Base-by-base conservation (phyloP, 83 land plant genomes). In the Diphasiastrum complanatum region DNA sequence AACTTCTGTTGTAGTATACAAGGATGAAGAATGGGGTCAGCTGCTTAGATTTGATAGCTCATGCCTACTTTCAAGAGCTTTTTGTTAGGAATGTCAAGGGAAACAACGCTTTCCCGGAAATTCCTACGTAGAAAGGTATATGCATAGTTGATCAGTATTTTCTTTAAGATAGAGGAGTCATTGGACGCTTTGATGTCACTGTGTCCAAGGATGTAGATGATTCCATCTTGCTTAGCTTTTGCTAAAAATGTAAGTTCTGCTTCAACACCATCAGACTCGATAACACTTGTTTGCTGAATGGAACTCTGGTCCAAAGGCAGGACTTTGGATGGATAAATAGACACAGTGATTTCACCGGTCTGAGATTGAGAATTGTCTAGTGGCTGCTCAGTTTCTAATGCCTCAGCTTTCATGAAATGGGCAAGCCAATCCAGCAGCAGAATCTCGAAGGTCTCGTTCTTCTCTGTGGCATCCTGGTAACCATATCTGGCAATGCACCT, bases 11-110 rank as follows among this genome's bases (percentile, higher is more conserved):
- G n/a, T n/a, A n/a, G n/a, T n/a, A n/a, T n/a, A n/a, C n/a, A n/a
- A n/a, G n/a, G n/a, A n/a, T n/a, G n/a, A n/a, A n/a, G n/a, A n/a
- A n/a, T n/a, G n/a, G n/a, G n/a, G n/a, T n/a, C n/a, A n/a, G n/a
- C n/a, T n/a, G n/a, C n/a, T 65, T 43, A 75, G 5, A 75, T 52
- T 2, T 48, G 6, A 24, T 75, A 70, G 19, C 31, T 50, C 77
- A 78, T 78, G 12, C 81, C 81, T 12, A 78, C 71, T 48, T 63
- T 47, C 50, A 78, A 31, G 29, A 78, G 46, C 12, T 65, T 53
- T 29, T 40, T 47, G 29, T 58, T 66, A 0, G 81, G 81, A 4
- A 78, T 64, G 24, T 55, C 54, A 47, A 78, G 28, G 16, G 51
- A 59, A 6, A 24, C 81, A 4, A 47, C 46, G 20, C 60, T 35